phyloP scores from a whole-genome alignment of 1,139 yeast species.

The Kodamaea suecica region DNA sequence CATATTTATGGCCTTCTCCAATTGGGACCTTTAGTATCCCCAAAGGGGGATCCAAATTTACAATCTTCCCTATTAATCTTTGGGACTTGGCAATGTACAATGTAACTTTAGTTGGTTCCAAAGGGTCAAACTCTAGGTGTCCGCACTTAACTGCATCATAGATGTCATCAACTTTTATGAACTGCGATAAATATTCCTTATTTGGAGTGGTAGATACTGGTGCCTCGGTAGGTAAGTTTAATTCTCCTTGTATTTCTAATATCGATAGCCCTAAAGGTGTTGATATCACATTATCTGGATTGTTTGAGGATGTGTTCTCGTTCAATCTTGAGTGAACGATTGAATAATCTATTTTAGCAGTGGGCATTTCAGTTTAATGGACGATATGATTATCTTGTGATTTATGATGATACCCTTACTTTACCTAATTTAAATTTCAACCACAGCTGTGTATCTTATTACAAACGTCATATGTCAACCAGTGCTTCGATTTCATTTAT shows the following conservation, averaged over 20 bases:
- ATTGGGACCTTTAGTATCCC: conserved; percentile 52
- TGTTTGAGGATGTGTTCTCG: conserved; percentile 3
- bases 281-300: conserved; percentile 27
- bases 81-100: conserved; percentile 65
- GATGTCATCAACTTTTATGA: conserved; percentile 34
- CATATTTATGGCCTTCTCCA: conserved; percentile 14
- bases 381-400: too few species aligned
- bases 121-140: conserved; percentile 47
- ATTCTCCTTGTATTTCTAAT: conserved; percentile 70
- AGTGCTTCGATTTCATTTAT: too few species aligned
- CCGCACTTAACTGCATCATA: conserved; percentile 59
- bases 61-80: conserved; percentile 56
- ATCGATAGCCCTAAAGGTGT: conserved; percentile 59
- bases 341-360: conserved; percentile 30
- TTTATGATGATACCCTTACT: too few species aligned
- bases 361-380: too few species aligned
- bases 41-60: conserved; percentile 56
- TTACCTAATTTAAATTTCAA: too few species aligned
- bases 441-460: too few species aligned
- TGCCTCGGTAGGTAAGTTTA: conserved; percentile 48
- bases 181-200: conserved; percentile 25
- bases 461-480: too few species aligned
- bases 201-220: conserved; percentile 23
- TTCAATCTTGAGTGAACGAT: conserved; percentile 15
- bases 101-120: conserved; percentile 46